Percentiles rank a stretch among this genome's conserved stretches.
Conservation (phyloP, 805 yeast species). For the Novakomyces olei region DNA sequence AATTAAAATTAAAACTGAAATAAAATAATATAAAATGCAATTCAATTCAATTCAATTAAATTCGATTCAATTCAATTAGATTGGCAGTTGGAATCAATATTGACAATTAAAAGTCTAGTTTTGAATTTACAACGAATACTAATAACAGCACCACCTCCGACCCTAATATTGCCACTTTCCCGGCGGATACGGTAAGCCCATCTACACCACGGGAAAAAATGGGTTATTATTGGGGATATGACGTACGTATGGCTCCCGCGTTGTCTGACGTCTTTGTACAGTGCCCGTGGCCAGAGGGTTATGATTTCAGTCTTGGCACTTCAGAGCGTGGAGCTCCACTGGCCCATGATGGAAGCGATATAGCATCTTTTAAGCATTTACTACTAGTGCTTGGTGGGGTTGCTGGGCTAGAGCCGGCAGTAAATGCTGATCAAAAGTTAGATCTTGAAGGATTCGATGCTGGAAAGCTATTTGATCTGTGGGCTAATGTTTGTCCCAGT, state of each 20-base stretch:
- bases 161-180: not conserved
- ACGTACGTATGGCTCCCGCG: not conserved
- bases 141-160: not conserved
- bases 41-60: no score
- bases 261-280: not conserved
- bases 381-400: not conserved
- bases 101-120: no score
- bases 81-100: no score
- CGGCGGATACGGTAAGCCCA: slow-evolving; percentile 1
- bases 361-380: not conserved
- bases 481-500: not conserved
- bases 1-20: no score
- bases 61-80: no score
- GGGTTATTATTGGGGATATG: slow-evolving; percentile 3
- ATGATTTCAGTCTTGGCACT: no score
- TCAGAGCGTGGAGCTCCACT: no score
- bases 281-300: slow-evolving; percentile 1
- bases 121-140: no score
- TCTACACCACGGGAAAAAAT: slow-evolving; percentile 4
- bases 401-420: not conserved
- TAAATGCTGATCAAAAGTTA: not conserved
- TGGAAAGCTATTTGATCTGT: not conserved
- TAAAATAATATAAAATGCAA: no score
- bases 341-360: no score
- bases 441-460: not conserved